These are phyloP conservation scores for Boletus rubescentipes DNA, from an alignment of 768 basidiomycete species.

Conservation along the genomic window DNA sequence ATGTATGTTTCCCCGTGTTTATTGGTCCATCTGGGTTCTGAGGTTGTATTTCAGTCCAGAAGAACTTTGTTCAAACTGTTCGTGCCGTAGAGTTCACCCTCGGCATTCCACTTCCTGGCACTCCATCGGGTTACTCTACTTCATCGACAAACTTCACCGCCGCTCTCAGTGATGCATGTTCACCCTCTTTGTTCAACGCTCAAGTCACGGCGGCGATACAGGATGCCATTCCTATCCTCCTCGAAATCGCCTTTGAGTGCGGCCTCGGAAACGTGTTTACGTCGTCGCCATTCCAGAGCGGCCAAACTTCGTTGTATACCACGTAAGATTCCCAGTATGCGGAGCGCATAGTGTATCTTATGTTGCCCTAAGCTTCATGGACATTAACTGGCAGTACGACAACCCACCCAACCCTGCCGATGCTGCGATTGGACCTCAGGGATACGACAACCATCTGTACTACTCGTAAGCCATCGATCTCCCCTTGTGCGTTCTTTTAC, in stretches of 20 bases:
- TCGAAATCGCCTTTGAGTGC: slow-evolving; percentile 24
- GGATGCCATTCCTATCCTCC: slow-evolving; percentile 39
- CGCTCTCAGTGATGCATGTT: slow-evolving; percentile 27
- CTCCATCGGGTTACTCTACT: slow-evolving; percentile 13
- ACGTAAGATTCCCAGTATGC: slow-evolving; percentile 31
- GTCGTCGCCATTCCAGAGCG: slow-evolving; percentile 14
- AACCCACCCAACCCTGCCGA: slow-evolving; percentile 70
- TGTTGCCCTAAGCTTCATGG: slow-evolving; percentile 64
- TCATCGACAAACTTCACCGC: slow-evolving; percentile 36
- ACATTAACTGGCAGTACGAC: slow-evolving; percentile 73
- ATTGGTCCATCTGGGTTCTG: not conserved
- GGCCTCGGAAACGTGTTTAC: slow-evolving; percentile 26
- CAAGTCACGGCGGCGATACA: slow-evolving; percentile 34
- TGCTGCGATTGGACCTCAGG: slow-evolving; percentile 66
- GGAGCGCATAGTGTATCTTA: slow-evolving; percentile 3
- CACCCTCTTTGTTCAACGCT: slow-evolving; percentile 21
- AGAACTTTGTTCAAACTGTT: slow-evolving; percentile 64
- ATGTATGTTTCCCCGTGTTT: slow-evolving; percentile 44
- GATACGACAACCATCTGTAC: slow-evolving; percentile 80
- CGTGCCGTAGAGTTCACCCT: slow-evolving; percentile 63
- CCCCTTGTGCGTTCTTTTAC: not conserved
- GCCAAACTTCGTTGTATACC: slow-evolving; percentile 33
- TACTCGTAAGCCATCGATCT: slow-evolving; percentile 50
- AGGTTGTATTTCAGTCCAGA: slow-evolving; percentile 49
- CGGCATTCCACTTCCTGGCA: slow-evolving; percentile 44